Conservation (phyloP, 2,329 filamentous ascomycete species). For the Cytospora schulzeri region DNA sequence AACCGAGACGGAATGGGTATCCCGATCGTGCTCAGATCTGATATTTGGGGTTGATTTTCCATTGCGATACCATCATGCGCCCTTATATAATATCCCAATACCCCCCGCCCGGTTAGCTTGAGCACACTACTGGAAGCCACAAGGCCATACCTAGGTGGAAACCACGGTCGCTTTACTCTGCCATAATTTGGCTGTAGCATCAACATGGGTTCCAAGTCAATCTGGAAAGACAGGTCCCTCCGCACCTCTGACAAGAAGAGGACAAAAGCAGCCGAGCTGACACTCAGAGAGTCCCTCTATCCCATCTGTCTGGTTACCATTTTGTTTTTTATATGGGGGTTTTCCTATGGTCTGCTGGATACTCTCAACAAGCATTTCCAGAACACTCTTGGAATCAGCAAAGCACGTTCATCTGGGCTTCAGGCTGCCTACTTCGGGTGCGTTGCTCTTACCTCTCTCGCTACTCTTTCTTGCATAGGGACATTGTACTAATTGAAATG, state of each 20-base stretch:
- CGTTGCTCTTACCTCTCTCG: conserved; percentile 26
- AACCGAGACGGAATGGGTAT: not conserved
- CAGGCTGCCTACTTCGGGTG: conserved; percentile 68
- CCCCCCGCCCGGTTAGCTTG: not conserved
- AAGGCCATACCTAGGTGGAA: not conserved
- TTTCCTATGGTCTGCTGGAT: conserved; percentile 59
- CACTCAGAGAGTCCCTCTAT: conserved; percentile 65
- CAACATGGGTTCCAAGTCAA: conserved; percentile 48
- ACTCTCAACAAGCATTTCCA: conserved; percentile 59
- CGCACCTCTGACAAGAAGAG: conserved; percentile 45
- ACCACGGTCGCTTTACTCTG: not conserved
- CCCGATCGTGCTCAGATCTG: not conserved
- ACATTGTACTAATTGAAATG: not conserved
- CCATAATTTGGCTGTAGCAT: not conserved
- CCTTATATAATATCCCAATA: no score
- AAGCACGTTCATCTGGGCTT: conserved; percentile 61
- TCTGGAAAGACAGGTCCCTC: conserved; percentile 48
- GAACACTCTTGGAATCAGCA: conserved; percentile 54
- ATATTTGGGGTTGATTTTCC: not conserved
- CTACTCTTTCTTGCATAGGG: not conserved
- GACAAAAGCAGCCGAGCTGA: conserved; percentile 57
- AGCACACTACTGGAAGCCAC: not conserved
- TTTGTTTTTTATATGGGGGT: conserved; percentile 67
- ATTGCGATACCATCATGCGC: not conserved
- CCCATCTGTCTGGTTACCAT: conserved; percentile 68